A percentile compares a stretch with the other conserved stretches of the same genome.
phyloP scores from a whole-genome alignment of 1,139 yeast species.

The Ashbya aceris region DNA sequence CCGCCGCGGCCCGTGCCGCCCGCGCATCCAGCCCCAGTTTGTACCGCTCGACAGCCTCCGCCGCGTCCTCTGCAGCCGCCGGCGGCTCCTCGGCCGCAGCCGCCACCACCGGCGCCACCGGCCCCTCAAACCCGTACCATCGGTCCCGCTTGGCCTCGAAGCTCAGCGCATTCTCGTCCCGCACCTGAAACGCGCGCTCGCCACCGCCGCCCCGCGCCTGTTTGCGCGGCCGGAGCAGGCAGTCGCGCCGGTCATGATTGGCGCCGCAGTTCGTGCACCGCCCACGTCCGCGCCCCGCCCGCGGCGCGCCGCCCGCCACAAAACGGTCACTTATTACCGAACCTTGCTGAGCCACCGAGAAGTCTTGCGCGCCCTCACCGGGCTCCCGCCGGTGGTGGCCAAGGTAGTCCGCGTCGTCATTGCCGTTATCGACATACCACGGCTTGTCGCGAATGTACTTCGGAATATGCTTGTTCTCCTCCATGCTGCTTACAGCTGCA shows the following conservation, averaged over 20 bases:
- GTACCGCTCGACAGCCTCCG: conserved; percentile 25
- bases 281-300: conserved; percentile 1
- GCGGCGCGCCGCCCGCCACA: background rate
- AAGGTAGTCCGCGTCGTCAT: conserved; percentile 18
- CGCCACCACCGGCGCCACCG: conserved; percentile 12
- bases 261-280: conserved; percentile 24
- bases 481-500: background rate
- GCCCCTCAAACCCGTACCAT: conserved; percentile 29
- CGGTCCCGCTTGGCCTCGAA: conserved; percentile 29
- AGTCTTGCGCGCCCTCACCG: conserved; percentile 22
- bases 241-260: conserved; percentile 19
- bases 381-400: conserved; percentile 23
- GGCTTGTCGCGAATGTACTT: conserved; percentile 27
- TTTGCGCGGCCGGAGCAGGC: conserved; percentile 24
- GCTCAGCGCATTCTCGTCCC: conserved; percentile 8
- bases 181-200: background rate
- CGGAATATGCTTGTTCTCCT: conserved; percentile 27
- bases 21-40: conserved; percentile 22
- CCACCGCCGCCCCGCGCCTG: conserved; percentile 3
- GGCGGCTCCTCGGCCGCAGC: conserved; percentile 3
- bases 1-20: background rate
- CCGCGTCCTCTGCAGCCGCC: conserved; percentile 17
- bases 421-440: conserved; percentile 21
- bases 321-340: conserved; percentile 23
- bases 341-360: conserved; percentile 25